Evolutionary conservation across 2,329 filamentous ascomycete genomes (phyloP).

Genomic region (Geosmithia flava): DNA sequence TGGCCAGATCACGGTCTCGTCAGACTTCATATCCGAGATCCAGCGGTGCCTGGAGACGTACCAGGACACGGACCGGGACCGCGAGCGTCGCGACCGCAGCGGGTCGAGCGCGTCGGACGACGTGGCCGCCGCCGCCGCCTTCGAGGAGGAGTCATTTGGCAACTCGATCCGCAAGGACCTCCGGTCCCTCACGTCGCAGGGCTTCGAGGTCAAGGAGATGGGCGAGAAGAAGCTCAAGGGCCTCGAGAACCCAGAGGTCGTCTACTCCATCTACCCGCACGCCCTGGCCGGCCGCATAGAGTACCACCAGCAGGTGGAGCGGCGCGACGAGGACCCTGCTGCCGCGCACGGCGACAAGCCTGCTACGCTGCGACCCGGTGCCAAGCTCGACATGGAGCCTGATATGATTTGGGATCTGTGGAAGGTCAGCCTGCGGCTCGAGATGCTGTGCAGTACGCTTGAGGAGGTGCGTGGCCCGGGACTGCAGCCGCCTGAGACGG

Average conservation of each 20-base stretch:
- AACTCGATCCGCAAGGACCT: constrained; percentile 77
- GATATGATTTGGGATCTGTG: constrained; percentile 82
- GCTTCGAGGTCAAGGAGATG: constrained; percentile 93
- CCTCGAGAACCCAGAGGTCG: constrained; percentile 89
- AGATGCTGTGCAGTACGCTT: constrained; percentile 86
- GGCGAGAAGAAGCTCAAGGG: constrained; percentile 94
- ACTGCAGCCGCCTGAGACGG: constrained; percentile 70
- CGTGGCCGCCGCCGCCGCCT: constrained; percentile 15
- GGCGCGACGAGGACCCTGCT: constrained; percentile 19
- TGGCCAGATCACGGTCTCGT: constrained; percentile 91
- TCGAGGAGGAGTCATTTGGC: constrained; percentile 60
- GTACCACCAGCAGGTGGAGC: constrained; percentile 44
- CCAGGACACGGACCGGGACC: constrained; percentile 61
- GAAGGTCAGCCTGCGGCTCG: constrained; percentile 76
- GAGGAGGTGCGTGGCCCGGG: constrained; percentile 53
- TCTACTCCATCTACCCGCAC: constrained; percentile 93
- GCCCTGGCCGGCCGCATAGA: constrained; percentile 70
- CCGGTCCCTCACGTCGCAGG: constrained; percentile 74
- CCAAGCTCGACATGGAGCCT: constrained; percentile 62
- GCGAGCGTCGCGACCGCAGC: constrained; percentile 11
- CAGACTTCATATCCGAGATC: constrained; percentile 94
- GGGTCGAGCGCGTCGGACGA: constrained; percentile 54
- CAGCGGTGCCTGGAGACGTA: constrained; percentile 82
- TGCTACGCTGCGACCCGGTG: constrained; percentile 48
- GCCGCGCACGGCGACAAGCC: constrained; percentile 32